Base-by-base conservation (phyloP, 2,329 filamentous ascomycete genomes). In the Coleophoma eucalyptorum region DNA sequence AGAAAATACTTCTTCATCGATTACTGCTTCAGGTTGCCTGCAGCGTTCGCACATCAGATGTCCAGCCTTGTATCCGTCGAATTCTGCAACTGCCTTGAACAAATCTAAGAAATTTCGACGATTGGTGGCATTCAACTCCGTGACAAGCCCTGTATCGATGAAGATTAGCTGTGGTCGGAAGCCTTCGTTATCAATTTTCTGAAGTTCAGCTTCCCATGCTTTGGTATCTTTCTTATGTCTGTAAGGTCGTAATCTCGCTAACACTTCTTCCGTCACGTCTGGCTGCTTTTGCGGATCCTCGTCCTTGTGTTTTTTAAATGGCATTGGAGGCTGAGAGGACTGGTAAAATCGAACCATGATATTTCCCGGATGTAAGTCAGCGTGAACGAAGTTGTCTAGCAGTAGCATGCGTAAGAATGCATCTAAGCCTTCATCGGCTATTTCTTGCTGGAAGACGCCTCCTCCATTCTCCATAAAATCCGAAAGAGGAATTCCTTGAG, bases 331-430 rank as follows among this genome's bases (percentile, higher is more conserved):
- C 54, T 86, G 79, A 13, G 84, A 83, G 0, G 92, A 84, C 62
- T 93, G 85, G 70, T 97, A 97, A 73, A 99, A 99, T 56, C 95
- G 90, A 43, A 99, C 93, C 92, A 99, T 97, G 71, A 99, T 97
- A 67, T 99, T 99, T 21, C 94, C 94, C 0, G 94, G 94, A 66
- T 99, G 94, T 31, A 99, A 74, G 66, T 99, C 94, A 5, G 94
- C 93, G 65, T 99, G 94, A 21, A 97, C 86, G 67, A 99, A 99
- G 67, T 99, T 99, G 69, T 99, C 94, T 37, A 99, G 86, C 12
- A 99, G 78, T 15, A 99, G 75, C 94, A 99, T 99, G 62, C 92
- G 90, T 46, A 99, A 72, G 69, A 99, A 99, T 3, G 93, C 92
- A 66, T 99, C 92, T 0, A 99, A 80, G 0, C 94, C 94, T 72